Percentiles rank a stretch among this genome's conserved stretches.
phyloP scores from a whole-genome alignment of 495 filamentous ascomycete species.

The Thermothielavioides terrestris region DNA sequence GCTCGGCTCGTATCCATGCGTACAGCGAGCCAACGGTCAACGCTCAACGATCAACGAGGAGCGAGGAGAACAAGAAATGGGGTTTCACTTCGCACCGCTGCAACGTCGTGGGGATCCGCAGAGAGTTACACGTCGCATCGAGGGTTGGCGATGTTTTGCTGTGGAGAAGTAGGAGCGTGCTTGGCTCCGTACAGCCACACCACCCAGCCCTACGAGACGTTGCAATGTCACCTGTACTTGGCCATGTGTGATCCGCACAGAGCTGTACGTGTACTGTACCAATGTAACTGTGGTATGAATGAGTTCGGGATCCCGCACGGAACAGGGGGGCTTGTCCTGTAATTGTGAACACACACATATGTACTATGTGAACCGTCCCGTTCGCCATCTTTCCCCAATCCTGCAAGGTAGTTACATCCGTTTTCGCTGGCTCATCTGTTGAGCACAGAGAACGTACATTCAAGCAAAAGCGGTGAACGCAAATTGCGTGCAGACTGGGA shows the following conservation, averaged over 20 bases:
- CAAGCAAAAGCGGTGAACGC: too few relatives aligned
- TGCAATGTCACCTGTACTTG: background rate
- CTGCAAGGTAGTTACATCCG: background rate
- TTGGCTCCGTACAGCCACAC: background rate
- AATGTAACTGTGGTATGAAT: background rate
- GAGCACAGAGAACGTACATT: too few relatives aligned
- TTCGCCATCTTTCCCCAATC: background rate
- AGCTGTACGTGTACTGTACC: background rate
- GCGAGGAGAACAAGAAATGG: too few relatives aligned
- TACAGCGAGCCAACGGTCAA: too few relatives aligned
- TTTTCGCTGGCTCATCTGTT: too few relatives aligned
- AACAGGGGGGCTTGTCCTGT: background rate
- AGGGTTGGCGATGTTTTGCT: background rate
- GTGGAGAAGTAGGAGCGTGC: constrained; percentile 7
- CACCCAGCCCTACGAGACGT: constrained; percentile 11
- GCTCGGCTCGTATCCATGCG: too few relatives aligned
- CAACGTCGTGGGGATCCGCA: background rate
- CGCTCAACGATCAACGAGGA: too few relatives aligned
- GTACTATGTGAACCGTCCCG: background rate
- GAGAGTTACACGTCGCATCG: background rate
- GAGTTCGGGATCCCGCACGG: too few relatives aligned
- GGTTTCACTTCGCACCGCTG: too few relatives aligned
- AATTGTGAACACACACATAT: too few relatives aligned
- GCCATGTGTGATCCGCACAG: too few relatives aligned
- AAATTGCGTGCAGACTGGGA: too few relatives aligned